Percentiles rank a stretch among this genome's conserved stretches.
Evolutionary conservation across 257 asterid species (phyloP).

Genomic region (Lantana camara): DNA sequence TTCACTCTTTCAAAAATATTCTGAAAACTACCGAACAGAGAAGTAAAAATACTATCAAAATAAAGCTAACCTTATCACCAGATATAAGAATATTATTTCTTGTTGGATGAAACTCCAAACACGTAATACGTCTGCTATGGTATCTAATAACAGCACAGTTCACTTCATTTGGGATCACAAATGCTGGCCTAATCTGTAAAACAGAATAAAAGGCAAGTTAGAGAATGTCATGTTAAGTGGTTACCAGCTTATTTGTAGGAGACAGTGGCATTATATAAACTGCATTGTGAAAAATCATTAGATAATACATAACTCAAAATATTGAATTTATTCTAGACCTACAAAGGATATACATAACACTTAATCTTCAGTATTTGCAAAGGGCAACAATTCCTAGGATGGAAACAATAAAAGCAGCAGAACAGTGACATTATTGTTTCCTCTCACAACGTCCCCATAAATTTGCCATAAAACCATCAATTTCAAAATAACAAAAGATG

Average conservation of each 20-base stretch:
- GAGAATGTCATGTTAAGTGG: background rate
- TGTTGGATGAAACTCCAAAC: slow-evolving; percentile 98
- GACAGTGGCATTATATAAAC: background rate
- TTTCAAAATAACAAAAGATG: background rate
- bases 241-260: background rate
- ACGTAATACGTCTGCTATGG: slow-evolving; percentile 92
- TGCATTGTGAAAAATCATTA: slow-evolving; percentile 6
- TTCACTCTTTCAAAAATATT: background rate
- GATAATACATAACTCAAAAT: background rate
- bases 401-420: background rate
- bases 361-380: too few species aligned
- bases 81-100: slow-evolving; percentile 76
- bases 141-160: slow-evolving; percentile 88
- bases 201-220: background rate
- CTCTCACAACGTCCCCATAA: background rate
- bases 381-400: background rate
- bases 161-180: slow-evolving; percentile 82
- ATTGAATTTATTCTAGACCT: background rate
- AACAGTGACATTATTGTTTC: background rate
- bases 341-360: background rate
- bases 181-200: slow-evolving; percentile 73
- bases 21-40: background rate
- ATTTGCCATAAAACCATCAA: slow-evolving; percentile 1
- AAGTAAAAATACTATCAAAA: background rate
- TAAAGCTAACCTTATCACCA: slow-evolving; percentile 81